phyloP scores from a whole-genome alignment of 2,329 filamentous ascomycete species.

The Coniosporium tulheliwenetii region DNA sequence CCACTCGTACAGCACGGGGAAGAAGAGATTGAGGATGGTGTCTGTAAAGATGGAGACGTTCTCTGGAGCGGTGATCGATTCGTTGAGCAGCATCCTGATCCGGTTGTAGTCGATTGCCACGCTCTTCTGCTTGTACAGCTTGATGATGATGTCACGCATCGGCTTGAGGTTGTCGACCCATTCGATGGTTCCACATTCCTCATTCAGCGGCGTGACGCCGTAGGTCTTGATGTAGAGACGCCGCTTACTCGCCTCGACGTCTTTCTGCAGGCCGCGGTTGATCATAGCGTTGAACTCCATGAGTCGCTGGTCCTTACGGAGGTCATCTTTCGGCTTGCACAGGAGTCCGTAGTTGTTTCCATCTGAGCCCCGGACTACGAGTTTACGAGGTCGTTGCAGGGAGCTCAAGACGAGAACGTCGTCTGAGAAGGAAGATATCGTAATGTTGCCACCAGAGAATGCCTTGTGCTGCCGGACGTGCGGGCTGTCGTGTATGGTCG shows the following conservation, averaged over 20 bases:
- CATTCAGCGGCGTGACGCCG: constrained; percentile 87
- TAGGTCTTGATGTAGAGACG: constrained; percentile 95
- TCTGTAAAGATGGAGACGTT: constrained; percentile 61
- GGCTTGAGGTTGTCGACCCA: constrained; percentile 97
- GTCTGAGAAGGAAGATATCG: constrained; percentile 64
- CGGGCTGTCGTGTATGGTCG: constrained; percentile 52
- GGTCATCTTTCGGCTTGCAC: constrained; percentile 95
- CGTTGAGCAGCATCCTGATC: constrained; percentile 44
- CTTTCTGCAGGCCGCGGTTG: constrained; percentile 82
- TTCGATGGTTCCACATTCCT: constrained; percentile 95
- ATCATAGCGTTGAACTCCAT: constrained; percentile 99
- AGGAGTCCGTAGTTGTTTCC: constrained; percentile 78
- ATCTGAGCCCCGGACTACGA: constrained; percentile 78
- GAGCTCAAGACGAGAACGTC: constrained; percentile 84
- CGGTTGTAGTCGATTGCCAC: constrained; percentile 50
- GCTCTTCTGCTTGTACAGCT: constrained; percentile 60
- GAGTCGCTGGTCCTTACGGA: constrained; percentile 90
- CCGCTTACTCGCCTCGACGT: constrained; percentile 77
- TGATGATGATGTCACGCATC: constrained; percentile 76
- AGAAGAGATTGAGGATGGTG: constrained; percentile 49
- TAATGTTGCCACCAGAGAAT: constrained; percentile 74
- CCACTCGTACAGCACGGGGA: constrained; percentile 79
- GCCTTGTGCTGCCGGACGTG: constrained; percentile 60
- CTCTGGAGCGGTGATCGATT: constrained; percentile 45
- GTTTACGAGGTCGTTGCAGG: constrained; percentile 77